A percentile compares a stretch with the other conserved stretches of the same genome.
Conservation (phyloP, 169 alveolate species). For the Eimeria praecox region DNA sequence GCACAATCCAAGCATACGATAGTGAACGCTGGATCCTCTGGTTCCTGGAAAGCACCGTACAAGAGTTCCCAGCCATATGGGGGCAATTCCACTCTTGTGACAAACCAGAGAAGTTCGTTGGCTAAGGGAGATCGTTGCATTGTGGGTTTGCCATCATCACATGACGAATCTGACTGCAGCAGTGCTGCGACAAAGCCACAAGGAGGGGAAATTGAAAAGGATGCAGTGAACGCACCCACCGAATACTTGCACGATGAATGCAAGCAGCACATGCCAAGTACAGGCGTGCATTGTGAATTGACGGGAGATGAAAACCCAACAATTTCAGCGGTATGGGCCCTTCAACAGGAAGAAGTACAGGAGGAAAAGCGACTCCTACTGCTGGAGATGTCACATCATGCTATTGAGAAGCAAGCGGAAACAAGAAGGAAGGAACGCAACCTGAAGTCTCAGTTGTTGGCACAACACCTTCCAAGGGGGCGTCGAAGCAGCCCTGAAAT, state of each 20-base stretch:
- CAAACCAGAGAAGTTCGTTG: neutral
- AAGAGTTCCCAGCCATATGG: neutral
- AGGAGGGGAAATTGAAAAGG: neutral
- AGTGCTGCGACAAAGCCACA: slow-evolving; percentile 22
- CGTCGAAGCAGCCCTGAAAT: neutral
- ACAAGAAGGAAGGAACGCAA: neutral
- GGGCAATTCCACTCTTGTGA: neutral
- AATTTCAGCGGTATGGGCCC: slow-evolving; percentile 45
- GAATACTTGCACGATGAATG: neutral
- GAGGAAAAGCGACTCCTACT: slow-evolving; percentile 54
- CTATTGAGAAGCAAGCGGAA: slow-evolving; percentile 35
- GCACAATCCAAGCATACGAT: neutral
- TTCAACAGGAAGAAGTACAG: slow-evolving; percentile 15
- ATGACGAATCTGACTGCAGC: slow-evolving; percentile 1
- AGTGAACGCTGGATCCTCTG: neutral
- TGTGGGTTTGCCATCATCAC: neutral
- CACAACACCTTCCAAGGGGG: neutral
- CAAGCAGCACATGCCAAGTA: neutral
- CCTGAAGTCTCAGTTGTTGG: neutral
- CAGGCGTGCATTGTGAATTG: neutral
- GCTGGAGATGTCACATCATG: slow-evolving; percentile 37
- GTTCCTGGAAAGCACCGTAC: neutral
- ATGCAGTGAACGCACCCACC: neutral
- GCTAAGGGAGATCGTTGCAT: neutral
- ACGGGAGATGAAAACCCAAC: neutral